Evolutionary conservation across 2,329 filamentous ascomycete genomes (phyloP), one percentile per base, ranked within the genome.

Genomic region (Trichoderma citrinoviride): DNA sequence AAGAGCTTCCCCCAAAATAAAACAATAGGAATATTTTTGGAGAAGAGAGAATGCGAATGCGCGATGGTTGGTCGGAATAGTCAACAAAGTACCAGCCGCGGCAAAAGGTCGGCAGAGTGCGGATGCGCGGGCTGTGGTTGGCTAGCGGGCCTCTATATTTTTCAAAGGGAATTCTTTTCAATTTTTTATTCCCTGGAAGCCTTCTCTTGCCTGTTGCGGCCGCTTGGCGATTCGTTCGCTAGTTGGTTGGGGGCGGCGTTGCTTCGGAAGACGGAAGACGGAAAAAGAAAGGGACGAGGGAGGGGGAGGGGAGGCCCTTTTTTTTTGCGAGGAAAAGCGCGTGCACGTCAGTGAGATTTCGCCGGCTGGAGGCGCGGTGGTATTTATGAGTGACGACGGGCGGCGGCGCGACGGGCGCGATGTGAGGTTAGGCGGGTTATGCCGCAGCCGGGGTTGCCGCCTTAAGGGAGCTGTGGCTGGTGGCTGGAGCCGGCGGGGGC

Each of bases 321-420:
- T 77, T 77, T 74, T 76, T 77, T 77, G 74, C 72, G 76, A 77
- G 73, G 76, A 75, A 79, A 79, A 79, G 77, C 77, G 78, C 77
- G 77, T 79, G 77, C 77, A 79, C 77, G 77, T 79, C 77, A 77
- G 76, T 79, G 70, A 74, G 74, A 73, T 77, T 77, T 76, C 72
- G 69, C 75, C 73, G 76, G 76, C 76, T 72, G 78, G 77, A 77
- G 77, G 77, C 77, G 77, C 77, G 71, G 74, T 78, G 76, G 75
- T 79, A 80, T 79, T 79, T 79, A 79, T 80, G 77, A 79, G 77
- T 73, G 76, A 76, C 71, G 72, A 73, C 73, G 70, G 67, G 71
- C 74, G 75, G 71, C 68, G 72, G 72, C 71, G 72, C 69, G 70
- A 72, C 73, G 71, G 71, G 69, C 72, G 72, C 70, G 72, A 75